Base-by-base conservation (phyloP, 2,329 filamentous ascomycete species). In the Metarhizium robertsii region DNA sequence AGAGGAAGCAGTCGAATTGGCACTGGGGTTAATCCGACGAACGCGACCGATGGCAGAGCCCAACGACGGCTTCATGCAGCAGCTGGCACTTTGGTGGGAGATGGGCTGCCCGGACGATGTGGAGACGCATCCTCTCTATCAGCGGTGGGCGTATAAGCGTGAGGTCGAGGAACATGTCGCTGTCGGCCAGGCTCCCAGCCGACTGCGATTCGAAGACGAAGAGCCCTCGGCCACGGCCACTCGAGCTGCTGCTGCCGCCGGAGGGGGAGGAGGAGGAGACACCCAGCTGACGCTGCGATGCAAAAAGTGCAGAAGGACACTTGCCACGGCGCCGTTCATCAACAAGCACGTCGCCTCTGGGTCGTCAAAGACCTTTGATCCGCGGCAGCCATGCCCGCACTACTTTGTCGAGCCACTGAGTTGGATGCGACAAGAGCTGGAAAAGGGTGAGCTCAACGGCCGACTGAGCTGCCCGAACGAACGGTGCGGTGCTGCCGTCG, bases 341-440 rank as follows among this genome's bases (percentile, higher is more conserved):
- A 71, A 86, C 49, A 72, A 80, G 1, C 90, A 95, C 70, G 73
- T 62, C 2, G 56, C 53, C 10, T 48, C 53, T 1, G 14, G 50
- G 42, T 51, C 55, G 34, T 42, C 51, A 1, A 29, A 8, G 29
- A 34, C 53, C 53, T 36, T 53, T 16, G 43, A 57, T n/a, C 55
- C 55, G 10, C 50, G 54, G 38, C 57, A 54, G 30, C 52, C 55
- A 13, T 99, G 94, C 65, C 86, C 87, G 20, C 92, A 97, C 70
- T 83, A 92, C 68, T 97, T 96, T 71, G 73, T 97, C 60, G 91
- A 97, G 65, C 90, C 94, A 0, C 76, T 99, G 38, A 89, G 89
- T 14, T 99, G 94, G 94, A 99, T 99, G 94, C 84, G 88, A 6
- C 76, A 85, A 1, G 85, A 86, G 64, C 82, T 99, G 3, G 88